Evolutionary conservation across 1,139 yeast genomes (phyloP).

Genomic region (Magnusiomyces tetraspermus): DNA sequence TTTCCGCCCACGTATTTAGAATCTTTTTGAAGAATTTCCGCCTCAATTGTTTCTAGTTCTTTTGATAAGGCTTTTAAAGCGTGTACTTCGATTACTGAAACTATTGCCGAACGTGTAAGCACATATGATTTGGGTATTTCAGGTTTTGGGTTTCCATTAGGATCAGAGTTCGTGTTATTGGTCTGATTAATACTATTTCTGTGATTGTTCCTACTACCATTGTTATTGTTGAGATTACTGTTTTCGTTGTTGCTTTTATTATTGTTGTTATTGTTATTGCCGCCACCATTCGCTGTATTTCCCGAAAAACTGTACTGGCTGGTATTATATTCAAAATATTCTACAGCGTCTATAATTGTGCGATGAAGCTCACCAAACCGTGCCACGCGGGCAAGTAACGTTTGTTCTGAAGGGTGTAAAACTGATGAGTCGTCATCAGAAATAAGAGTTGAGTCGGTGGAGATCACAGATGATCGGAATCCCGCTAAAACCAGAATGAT

Average conservation of each 20-base stretch:
- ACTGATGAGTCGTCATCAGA: not conserved
- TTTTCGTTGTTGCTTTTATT: not conserved
- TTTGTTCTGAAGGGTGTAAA: constrained; percentile 15
- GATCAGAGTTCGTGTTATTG: not conserved
- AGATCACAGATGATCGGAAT: constrained; percentile 19
- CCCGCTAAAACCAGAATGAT: constrained; percentile 21
- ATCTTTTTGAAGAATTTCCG: constrained; percentile 17
- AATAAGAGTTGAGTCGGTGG: constrained; percentile 2
- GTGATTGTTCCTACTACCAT: not conserved
- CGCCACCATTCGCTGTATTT: not conserved
- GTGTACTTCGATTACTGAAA: constrained; percentile 14
- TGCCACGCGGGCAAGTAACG: constrained; percentile 17
- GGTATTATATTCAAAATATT: constrained; percentile 3
- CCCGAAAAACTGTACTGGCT: not conserved
- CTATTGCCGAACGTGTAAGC: constrained; percentile 20
- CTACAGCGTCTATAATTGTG: constrained; percentile 11
- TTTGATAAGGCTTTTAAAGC: constrained; percentile 16
- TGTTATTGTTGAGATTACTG: not conserved
- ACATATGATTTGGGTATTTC: constrained; percentile 17
- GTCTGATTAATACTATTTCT: not conserved
- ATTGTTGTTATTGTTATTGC: not conserved
- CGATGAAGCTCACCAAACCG: constrained; percentile 18
- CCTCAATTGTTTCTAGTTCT: constrained; percentile 18
- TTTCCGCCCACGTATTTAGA: constrained; percentile 24
- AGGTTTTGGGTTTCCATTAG: constrained; percentile 12